Conservation (phyloP, 139 green algal genomes). For the Chlamydomonas asymmetrica region DNA sequence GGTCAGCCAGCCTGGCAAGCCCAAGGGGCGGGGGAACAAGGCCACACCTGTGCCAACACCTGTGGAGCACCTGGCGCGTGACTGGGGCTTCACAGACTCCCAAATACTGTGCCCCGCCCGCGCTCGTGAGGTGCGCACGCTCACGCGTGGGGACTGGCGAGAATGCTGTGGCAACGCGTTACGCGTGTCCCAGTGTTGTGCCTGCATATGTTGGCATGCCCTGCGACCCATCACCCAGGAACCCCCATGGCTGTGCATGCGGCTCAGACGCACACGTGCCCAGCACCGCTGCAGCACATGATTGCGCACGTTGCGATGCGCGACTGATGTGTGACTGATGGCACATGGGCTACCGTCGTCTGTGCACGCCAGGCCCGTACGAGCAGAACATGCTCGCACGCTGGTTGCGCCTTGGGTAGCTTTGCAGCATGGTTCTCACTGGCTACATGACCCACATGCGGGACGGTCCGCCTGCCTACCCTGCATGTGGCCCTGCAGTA, state of each 20-base stretch:
- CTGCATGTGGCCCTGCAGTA: background rate
- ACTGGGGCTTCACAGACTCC: constrained; percentile 41
- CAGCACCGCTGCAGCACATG: background rate
- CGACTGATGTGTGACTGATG: no score
- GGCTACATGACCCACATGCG: no score
- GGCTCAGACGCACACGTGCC: background rate
- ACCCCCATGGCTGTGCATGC: background rate
- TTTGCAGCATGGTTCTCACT: no score
- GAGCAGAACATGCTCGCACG: no score
- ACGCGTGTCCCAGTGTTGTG: background rate
- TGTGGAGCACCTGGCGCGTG: constrained; percentile 61
- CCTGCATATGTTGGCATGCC: background rate
- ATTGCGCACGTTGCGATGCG: no score
- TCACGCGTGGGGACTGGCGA: background rate
- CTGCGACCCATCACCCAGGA: background rate
- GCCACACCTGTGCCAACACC: constrained; percentile 59
- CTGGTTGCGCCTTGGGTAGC: no score
- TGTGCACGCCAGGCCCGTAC: no score
- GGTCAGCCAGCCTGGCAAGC: constrained; percentile 81
- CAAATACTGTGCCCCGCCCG: constrained; percentile 58
- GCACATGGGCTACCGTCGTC: no score
- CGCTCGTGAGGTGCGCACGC: constrained; percentile 47
- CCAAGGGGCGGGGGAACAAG: constrained; percentile 68
- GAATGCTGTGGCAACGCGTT: background rate
- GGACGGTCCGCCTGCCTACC: no score